Evolutionary conservation across 2,329 filamentous ascomycete genomes (phyloP), one percentile per base, ranked within the genome.

Genomic region (Xylaria sp.): DNA sequence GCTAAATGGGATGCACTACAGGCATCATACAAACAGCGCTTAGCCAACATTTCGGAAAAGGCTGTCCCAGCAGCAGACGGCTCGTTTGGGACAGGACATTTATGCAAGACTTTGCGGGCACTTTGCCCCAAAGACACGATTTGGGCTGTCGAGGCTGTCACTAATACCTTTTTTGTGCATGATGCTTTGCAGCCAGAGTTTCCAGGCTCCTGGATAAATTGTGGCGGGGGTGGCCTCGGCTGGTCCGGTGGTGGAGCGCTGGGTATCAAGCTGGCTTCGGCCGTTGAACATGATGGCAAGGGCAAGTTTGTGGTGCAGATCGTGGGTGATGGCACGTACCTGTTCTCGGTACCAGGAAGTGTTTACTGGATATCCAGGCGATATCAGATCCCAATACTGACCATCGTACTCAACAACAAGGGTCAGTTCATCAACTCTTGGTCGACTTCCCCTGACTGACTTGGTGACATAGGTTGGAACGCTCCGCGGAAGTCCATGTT

Each of bases 61-160:
- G 86, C 84, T 0, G 79, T 85, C 61, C 89, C 93, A 0, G 86
- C 88, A 15, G 81, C 84, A 0, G 87, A 91, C 58, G 91, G 90
- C 15, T 83, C 85, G 3, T 89, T 92, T 71, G 89, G 88, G 33
- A 86, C 87, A 1, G 86, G 81, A 12, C 74, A 84, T 66, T 75
- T 85, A 15, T 82, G 79, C 71, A 74, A 75, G n/a, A 76, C 69
- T 64, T 76, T 84, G 25, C 73, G 77, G 23, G 71, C 77, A 12
- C 62, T 80, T 20, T 83, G 80, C 61, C 83, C 83, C 0, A 52
- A 76, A 31, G 83, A 85, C 76, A 91, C 92, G 0, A 91, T 94
- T 73, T 94, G 88, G 85, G 89, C 89, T 2, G 83, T 94, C 64
- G 92, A 94, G 80, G 89, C 92, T 0, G 92, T 94, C 1, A 94